These are phyloP conservation scores for Suhomyces kilbournensis DNA, from an alignment of 805 yeast species.

Conservation along the genomic window DNA sequence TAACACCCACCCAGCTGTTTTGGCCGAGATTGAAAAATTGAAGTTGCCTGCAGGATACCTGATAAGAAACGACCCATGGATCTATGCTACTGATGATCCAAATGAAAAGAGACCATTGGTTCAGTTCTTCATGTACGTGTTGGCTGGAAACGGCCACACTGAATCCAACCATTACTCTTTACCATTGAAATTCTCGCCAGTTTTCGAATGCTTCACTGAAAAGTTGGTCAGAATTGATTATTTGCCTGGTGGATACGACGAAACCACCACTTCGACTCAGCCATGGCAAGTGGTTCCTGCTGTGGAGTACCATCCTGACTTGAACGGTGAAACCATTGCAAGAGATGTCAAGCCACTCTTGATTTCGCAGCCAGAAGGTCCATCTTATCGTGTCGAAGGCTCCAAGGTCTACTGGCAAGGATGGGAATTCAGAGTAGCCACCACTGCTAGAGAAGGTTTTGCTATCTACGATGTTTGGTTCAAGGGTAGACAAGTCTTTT, in stretches of 20 bases:
- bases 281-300: slow-evolving; percentile 60
- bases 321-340: slow-evolving; percentile 47
- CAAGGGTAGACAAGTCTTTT: slow-evolving; percentile 73
- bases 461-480: slow-evolving; percentile 69
- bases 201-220: slow-evolving; percentile 58
- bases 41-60: slow-evolving; percentile 54
- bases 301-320: slow-evolving; percentile 73
- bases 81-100: slow-evolving; percentile 74
- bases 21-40: slow-evolving; percentile 65
- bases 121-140: slow-evolving; percentile 74
- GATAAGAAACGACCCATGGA: slow-evolving; percentile 77
- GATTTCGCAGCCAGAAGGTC: slow-evolving; percentile 75
- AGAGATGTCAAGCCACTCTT: slow-evolving; percentile 70
- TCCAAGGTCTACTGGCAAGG: slow-evolving; percentile 74
- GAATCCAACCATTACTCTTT: slow-evolving; percentile 75
- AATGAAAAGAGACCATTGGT: slow-evolving; percentile 59
- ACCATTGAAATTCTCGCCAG: slow-evolving; percentile 73
- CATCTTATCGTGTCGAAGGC: slow-evolving; percentile 61
- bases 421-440: slow-evolving; percentile 72
- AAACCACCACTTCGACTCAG: slow-evolving; percentile 51
- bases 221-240: slow-evolving; percentile 70
- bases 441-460: slow-evolving; percentile 76
- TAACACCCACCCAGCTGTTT: slow-evolving; percentile 52
- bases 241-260: slow-evolving; percentile 71
- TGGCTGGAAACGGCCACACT: slow-evolving; percentile 57